Evolutionary conservation across 495 filamentous ascomycete genomes (phyloP), one percentile per base, ranked within the genome.

Genomic region (Penicillium psychrofluorescens): DNA sequence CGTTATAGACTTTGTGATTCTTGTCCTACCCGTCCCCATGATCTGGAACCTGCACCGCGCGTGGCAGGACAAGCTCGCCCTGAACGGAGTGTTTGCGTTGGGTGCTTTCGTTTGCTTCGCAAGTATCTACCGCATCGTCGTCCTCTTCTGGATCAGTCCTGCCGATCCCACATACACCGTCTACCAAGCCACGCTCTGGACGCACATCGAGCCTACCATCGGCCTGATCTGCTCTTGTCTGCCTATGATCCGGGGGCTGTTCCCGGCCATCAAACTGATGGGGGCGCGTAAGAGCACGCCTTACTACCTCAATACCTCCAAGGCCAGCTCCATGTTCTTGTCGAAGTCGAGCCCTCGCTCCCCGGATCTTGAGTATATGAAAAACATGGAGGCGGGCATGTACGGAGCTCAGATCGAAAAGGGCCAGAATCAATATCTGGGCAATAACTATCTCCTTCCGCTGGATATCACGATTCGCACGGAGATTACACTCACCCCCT

Each of bases 181-280:
- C 42, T 74, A 78, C 38, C 66, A 75, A 40, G 67, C 70, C 1
- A 73, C 74, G 0, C 68, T 74, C 31, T 84, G 80, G 80, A 78
- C 74, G 16, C 71, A 75, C 32, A 65, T 76, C 39, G 78, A 84
- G 56, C 66, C 78, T 2, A 74, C 67, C 45, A 72, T 76, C 11
- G 78, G 73, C 6, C 66, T 82, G 10, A 74, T 71, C 40, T 81
- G 75, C 45, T 70, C 72, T 16, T 81, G 75, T 50, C 65, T 82
- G 1, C 76, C 79, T 8, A 79, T 75, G 7, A 65, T 79, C 11
- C 68, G 75, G 2, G 76, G 79, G 13, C 53, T 82, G 1, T 58
- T 81, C 43, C 63, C 67, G 0, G 60, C 55, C 7, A 51, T 73
- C 40, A 64, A 62, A 22, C 15, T 64, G 30, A 50, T 43, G 29